These are phyloP conservation scores for Colletotrichum siamense DNA, from an alignment of 2,329 filamentous ascomycete species.

Conservation along the genomic window DNA sequence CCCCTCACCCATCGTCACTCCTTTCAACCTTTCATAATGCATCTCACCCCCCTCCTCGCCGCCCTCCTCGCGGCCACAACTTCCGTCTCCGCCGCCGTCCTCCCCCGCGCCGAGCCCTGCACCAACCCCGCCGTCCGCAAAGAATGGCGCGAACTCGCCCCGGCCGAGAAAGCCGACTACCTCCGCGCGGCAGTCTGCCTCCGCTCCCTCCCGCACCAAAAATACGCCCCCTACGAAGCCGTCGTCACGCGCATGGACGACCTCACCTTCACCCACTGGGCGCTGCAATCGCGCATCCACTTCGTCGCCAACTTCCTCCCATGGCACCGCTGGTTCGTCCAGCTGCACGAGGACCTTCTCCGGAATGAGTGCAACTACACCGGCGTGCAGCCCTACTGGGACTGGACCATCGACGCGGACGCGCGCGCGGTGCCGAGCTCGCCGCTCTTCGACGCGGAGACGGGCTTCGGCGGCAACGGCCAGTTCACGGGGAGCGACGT, in stretches of 20 bases:
- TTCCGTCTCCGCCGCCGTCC: background rate
- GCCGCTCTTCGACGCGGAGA: conserved; percentile 33
- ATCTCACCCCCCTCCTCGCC: background rate
- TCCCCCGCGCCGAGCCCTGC: background rate
- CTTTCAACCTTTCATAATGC: background rate
- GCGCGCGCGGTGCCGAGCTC: conserved; percentile 23
- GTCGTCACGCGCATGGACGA: conserved; percentile 25
- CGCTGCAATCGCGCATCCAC: conserved; percentile 22
- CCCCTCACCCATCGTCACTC: background rate
- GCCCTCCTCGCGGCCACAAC: background rate
- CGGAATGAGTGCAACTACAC: conserved; percentile 34
- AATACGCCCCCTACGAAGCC: conserved; percentile 17
- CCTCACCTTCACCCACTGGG: conserved; percentile 22
- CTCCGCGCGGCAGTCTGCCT: conserved; percentile 23
- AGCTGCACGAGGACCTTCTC: conserved; percentile 34
- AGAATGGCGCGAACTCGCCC: conserved; percentile 24
- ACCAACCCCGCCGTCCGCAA: conserved; percentile 12
- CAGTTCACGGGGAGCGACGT: conserved; percentile 23
- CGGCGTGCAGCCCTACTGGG: conserved; percentile 38
- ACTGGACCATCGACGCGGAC: conserved; percentile 31
- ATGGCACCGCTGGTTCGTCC: conserved; percentile 37
- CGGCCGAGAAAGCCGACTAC: conserved; percentile 22
- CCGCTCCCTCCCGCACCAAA: conserved; percentile 11
- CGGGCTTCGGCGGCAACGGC: conserved; percentile 36
- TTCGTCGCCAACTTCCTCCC: conserved; percentile 36